Evolutionary conservation across 176 grass and related monocot species (phyloP).

Genomic region (Microstegium vimineum): DNA sequence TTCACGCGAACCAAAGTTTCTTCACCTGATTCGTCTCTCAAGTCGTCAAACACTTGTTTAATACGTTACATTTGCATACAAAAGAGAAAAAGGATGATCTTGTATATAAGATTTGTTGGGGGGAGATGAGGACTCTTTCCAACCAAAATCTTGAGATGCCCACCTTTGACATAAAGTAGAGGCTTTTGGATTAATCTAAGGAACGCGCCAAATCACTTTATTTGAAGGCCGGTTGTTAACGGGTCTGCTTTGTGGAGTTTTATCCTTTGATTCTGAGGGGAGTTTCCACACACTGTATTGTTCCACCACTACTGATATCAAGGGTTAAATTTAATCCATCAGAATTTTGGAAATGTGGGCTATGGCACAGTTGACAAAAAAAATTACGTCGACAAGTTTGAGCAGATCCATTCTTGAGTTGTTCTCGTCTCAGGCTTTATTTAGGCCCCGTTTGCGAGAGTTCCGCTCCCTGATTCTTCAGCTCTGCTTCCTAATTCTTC

Average conservation of each 20-base stretch:
- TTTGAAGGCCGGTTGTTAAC: not conserved
- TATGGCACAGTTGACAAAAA: not conserved
- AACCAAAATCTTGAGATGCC: slow-evolving; percentile 16
- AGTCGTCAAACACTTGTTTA: not conserved
- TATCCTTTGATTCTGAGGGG: not conserved
- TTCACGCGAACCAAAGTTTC: not conserved
- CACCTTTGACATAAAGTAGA: slow-evolving; percentile 18
- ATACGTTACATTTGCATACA: not conserved
- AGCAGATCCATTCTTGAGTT: not conserved
- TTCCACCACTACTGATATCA: not conserved
- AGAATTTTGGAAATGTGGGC: not conserved
- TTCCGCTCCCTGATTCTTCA: no score
- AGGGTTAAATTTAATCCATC: not conserved
- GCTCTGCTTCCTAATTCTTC: no score
- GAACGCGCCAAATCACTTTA: not conserved
- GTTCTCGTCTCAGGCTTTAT: not conserved
- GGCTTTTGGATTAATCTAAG: slow-evolving; percentile 15
- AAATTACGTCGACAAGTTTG: not conserved
- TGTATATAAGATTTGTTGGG: not conserved
- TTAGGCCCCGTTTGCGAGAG: no score
- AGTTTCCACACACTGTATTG: not conserved
- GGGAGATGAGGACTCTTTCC: slow-evolving; percentile 16
- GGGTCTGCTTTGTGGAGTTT: not conserved
- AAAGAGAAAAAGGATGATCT: not conserved
- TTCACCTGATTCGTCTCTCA: not conserved